Conservation (phyloP, 2,329 filamentous ascomycete species). For the Cladophialophora exuberans region DNA sequence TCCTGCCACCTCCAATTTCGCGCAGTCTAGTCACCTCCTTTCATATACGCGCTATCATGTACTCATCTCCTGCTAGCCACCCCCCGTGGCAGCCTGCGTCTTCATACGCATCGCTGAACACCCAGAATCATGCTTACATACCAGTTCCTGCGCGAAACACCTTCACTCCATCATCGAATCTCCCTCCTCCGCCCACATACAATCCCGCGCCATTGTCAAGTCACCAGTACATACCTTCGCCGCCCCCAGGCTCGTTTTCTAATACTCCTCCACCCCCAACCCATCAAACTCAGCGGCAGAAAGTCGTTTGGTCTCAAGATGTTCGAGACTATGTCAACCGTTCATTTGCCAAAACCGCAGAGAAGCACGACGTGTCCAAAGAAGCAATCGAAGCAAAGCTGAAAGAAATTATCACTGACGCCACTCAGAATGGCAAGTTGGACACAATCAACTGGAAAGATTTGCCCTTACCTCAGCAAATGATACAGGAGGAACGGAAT, state of each 20-base stretch:
- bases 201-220: constrained; percentile 32
- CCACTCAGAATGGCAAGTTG: constrained; percentile 73
- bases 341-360: constrained; percentile 77
- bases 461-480: constrained; percentile 80
- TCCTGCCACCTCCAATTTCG: constrained; percentile 1
- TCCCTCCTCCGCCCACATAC: constrained; percentile 35
- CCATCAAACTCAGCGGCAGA: constrained; percentile 52
- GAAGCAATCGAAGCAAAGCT: constrained; percentile 81
- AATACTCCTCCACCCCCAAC: constrained; percentile 36
- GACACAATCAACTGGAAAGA: constrained; percentile 78
- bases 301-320: constrained; percentile 78
- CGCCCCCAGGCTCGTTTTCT: constrained; percentile 29
- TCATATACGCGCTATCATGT: constrained; percentile 25
- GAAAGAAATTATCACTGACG: constrained; percentile 80
- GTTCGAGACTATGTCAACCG: constrained; percentile 88
- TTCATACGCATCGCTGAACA: constrained; percentile 31
- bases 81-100: constrained; percentile 29
- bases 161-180: constrained; percentile 48
- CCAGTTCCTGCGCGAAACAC: constrained; percentile 65
- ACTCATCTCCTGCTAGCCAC: constrained; percentile 29
- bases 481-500: constrained; percentile 73
- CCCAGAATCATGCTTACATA: constrained; percentile 59
- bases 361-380: constrained; percentile 63
- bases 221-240: constrained; percentile 36
- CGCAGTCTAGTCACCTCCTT: background rate